Evolutionary conservation across 1,284 basidiomycete genomes (phyloP), one percentile per base, ranked within the genome.

Genomic region (Ceratobasidium sp.): DNA sequence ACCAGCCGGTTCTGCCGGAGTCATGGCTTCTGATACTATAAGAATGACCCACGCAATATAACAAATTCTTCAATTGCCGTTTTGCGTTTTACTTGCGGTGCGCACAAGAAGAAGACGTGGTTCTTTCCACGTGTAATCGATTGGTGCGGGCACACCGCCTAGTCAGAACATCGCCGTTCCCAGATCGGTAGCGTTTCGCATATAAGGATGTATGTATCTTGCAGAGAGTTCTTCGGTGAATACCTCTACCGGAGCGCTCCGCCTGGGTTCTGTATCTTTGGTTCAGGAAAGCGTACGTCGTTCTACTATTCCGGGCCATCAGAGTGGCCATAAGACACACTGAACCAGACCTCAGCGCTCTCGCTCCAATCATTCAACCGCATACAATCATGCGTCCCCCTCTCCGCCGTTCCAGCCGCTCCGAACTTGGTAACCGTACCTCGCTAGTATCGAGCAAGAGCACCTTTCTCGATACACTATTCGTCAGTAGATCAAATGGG

Each of bases 61-160:
- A 33, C 12, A 18, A 18, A 18, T 58, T 28, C 44, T 63, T 46
- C 15, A 40, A 33, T 71, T 58, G 51, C 53, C 53, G 15, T 70
- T 44, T 58, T 63, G 20, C 44, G 44, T 51, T 73, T 26, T 44
- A 33, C 23, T 58, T 73, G 56, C 40, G 55, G 9, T 40, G 42
- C 5, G 15, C 55, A 60, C 23, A 23, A 10, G n/a, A 46, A 28
- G 53, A 60, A 40, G 15, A 28, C 12, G 40, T 23, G 40, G 40
- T 61, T 51, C 58, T 73, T 61, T n/a, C 70, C 70, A 73, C 58
- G 70, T 73, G 70, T 42, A 26, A 39, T 51, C 40, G 40, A 44
- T 64, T 42, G 18, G 60, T 20, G 40, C 23, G 61, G 39, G 42
- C 60, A 42, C 33, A 18, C 15, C 44, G 4, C 61, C 61, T 42